Conservation (phyloP, 2,329 filamentous ascomycete genomes). For the Ilyonectria destructans region DNA sequence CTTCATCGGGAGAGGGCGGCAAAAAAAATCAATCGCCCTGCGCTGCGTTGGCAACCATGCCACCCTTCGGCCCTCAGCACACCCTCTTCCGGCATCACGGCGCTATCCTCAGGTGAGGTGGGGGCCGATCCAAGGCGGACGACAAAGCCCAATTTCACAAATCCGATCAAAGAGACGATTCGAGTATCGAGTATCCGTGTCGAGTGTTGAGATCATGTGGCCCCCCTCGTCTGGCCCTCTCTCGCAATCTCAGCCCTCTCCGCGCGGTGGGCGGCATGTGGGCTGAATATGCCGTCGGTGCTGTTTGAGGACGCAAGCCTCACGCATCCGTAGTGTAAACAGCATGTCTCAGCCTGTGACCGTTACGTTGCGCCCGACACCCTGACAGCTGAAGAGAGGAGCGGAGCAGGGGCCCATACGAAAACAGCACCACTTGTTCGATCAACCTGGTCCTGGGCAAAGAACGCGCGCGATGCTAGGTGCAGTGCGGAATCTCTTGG, state of each 20-base stretch:
- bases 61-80: constrained; percentile 27
- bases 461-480: constrained; percentile 4
- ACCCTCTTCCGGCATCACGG: constrained; percentile 33
- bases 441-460: constrained; percentile 34
- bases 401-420: constrained; percentile 33
- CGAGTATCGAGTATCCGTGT: constrained; percentile 2
- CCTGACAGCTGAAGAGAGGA: constrained; percentile 37
- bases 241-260: constrained; percentile 36
- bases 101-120: constrained; percentile 47
- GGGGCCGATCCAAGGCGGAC: constrained; percentile 32
- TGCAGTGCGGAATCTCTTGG: constrained; percentile 19
- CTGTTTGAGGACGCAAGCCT: constrained; percentile 46
- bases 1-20: constrained; percentile 22
- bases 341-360: constrained; percentile 48
- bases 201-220: constrained; percentile 34
- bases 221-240: constrained; percentile 9
- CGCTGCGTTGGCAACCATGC: constrained; percentile 33
- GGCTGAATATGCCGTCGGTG: constrained; percentile 51
- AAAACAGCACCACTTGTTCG: constrained; percentile 23
- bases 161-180: constrained; percentile 28
- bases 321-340: constrained; percentile 42
- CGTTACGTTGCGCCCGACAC: constrained; percentile 41
- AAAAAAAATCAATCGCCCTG: constrained; percentile 10
- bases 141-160: constrained; percentile 42
- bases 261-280: constrained; percentile 33